A percentile compares a stretch with the other conserved stretches of the same genome.
Conservation (phyloP, 164 flowering plant genomes). For the Magnolia changhungtana region DNA sequence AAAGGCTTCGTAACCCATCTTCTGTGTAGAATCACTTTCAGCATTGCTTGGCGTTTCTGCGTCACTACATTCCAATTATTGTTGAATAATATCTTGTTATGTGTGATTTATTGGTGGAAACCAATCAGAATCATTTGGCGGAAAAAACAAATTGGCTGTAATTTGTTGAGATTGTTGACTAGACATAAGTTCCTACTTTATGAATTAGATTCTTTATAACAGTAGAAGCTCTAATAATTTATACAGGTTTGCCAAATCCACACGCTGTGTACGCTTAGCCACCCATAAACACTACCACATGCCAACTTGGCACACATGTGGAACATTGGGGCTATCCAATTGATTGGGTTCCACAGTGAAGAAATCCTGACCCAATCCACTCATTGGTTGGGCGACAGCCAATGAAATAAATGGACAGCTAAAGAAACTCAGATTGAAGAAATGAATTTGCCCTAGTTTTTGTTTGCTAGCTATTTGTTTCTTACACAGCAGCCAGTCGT, state of each 20-base stretch:
- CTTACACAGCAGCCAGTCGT: no score
- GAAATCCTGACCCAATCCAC: background rate
- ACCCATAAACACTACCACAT: background rate
- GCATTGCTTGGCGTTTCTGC: background rate
- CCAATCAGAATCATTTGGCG: background rate
- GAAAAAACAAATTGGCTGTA: background rate
- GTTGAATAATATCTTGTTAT: background rate
- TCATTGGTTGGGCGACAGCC: background rate
- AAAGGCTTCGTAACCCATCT: constrained; percentile 35
- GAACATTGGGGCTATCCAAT: background rate
- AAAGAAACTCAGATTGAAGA: background rate
- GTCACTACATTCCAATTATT: background rate
- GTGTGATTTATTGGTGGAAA: background rate
- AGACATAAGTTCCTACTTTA: background rate
- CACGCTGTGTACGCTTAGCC: background rate
- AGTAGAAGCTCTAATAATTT: background rate
- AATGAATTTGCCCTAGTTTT: background rate
- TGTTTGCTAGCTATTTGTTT: no score
- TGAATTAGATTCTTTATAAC: background rate
- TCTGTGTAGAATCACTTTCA: constrained; percentile 9
- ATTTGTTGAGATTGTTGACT: background rate
- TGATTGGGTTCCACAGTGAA: background rate
- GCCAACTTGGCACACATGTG: background rate
- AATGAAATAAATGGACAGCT: no score
- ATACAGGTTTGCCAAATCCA: background rate